Conservation (phyloP, 108 stramenopile genomes). For the Skeletonema potamos region DNA sequence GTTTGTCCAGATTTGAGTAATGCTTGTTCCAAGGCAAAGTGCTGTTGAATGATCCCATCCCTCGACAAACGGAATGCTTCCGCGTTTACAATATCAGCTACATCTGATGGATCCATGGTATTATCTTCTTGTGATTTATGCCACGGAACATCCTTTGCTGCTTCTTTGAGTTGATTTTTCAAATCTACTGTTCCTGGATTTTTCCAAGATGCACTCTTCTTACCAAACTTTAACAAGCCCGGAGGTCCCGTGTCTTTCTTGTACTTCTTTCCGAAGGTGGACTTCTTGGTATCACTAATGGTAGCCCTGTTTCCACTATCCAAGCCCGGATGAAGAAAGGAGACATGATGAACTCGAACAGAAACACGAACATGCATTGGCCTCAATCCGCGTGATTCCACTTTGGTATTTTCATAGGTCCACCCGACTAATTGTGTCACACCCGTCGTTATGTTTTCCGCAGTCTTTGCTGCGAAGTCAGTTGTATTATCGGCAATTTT, state of each 20-base stretch:
- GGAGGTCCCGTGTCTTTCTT: slow-evolving; percentile 4
- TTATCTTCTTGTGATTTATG: not conserved
- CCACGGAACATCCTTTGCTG: not conserved
- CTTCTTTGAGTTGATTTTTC: not conserved
- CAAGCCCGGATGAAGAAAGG: slow-evolving; percentile 40
- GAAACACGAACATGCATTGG: slow-evolving; percentile 47
- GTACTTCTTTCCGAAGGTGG: not conserved
- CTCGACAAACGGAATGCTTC: slow-evolving; percentile 45
- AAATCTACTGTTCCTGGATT: slow-evolving; percentile 2
- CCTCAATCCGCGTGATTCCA: slow-evolving; percentile 12
- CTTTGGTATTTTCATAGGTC: slow-evolving; percentile 3
- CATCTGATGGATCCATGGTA: slow-evolving; percentile 13
- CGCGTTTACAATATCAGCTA: slow-evolving; percentile 28
- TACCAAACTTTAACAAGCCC: slow-evolving; percentile 28
- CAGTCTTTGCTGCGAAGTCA: not conserved
- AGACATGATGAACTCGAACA: slow-evolving; percentile 41
- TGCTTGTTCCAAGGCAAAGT: slow-evolving; percentile 23
- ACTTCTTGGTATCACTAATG: slow-evolving; percentile 1
- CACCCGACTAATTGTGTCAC: slow-evolving; percentile 8
- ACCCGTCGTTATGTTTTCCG: not conserved
- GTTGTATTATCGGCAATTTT: not conserved
- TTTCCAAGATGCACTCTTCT: slow-evolving; percentile 24
- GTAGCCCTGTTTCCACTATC: slow-evolving; percentile 24
- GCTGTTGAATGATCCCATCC: slow-evolving; percentile 50
- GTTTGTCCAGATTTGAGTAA: not conserved